Base-by-base conservation (phyloP, 495 filamentous ascomycete species). In the Aspergillus saccharolyticus region DNA sequence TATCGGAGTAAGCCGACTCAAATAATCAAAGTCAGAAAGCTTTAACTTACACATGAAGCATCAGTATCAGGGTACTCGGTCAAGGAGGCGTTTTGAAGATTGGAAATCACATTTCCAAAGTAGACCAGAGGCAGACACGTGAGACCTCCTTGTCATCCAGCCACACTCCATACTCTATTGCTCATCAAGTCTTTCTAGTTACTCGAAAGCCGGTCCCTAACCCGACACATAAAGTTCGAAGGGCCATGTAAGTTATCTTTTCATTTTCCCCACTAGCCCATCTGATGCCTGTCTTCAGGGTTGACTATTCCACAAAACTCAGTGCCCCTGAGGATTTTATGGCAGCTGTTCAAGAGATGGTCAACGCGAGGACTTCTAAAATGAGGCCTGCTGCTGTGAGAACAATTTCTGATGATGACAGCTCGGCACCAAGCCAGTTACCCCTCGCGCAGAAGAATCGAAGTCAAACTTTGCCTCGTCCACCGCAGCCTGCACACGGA, bases 281-380 rank as follows among this genome's bases (percentile, higher is more conserved):
- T 60, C 57, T 67, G 42, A 67, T 55, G 1, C 28, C 30, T 20
- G 5, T 20, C 22, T 22, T 45, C 30, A 63, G 57, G 17, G 50
- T 24, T 39, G 50, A 61, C 25, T 63, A 56, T 49, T 15, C 45
- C 18, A 28, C 45, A 19, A 30, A 48, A 7, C 47, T 68, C 20
- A 54, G 60, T 33, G 20, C 55, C 21, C 63, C 66, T 50, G 66
- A 61, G 42, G 44, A 25, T 30, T 68, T 68, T 44, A 28, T 68
- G 9, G 63, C 59, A 24, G 63, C 44, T 33, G 56, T 55, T 51
- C 56, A 58, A 20, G 57, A 25, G 12, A 0, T 59, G 17, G 25
- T 47, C 43, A 28, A 33, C 42, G 47, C 52, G 46, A 58, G 33
- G 4, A 42, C 48, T 49, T 17, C 24, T 20, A n/a, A 22, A 15